Percentiles rank a stretch among this genome's conserved stretches.
These are phyloP conservation scores for Phialophora macrospora DNA, from an alignment of 2,329 filamentous ascomycete genomes.

Conservation along the genomic window DNA sequence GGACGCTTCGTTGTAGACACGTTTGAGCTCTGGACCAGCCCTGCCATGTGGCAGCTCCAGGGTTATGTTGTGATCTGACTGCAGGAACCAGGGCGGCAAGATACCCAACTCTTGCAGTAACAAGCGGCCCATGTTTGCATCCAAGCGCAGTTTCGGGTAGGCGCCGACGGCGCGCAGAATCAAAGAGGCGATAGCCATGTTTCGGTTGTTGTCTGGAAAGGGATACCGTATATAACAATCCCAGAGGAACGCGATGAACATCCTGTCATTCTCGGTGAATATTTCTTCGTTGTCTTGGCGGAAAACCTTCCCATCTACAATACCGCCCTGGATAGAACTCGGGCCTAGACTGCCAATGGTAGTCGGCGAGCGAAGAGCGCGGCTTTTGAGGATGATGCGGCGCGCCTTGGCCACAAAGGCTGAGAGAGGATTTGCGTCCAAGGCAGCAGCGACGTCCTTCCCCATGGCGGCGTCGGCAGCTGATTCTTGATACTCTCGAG, in stretches of 20 bases:
- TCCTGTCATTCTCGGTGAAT: constrained; percentile 57
- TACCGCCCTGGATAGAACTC: constrained; percentile 43
- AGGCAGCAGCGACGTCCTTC: constrained; percentile 36
- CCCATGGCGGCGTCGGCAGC: constrained; percentile 46
- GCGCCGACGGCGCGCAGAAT: constrained; percentile 62
- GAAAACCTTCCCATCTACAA: constrained; percentile 25
- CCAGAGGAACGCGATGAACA: constrained; percentile 54
- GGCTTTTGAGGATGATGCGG: constrained; percentile 49
- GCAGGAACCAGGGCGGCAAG: constrained; percentile 63
- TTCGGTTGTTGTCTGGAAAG: constrained; percentile 43
- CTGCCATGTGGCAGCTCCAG: constrained; percentile 25
- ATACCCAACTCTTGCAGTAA: constrained; percentile 68
- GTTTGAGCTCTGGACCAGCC: constrained; percentile 42
- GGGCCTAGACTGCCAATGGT: constrained; percentile 50
- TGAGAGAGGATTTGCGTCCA: constrained; percentile 48
- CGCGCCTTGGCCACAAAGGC: constrained; percentile 53
- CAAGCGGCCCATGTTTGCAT: constrained; percentile 49
- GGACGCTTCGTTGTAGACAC: constrained; percentile 43
- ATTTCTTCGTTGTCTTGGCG: constrained; percentile 44
- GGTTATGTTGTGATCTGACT: constrained; percentile 25
- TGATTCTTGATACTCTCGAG: constrained; percentile 61
- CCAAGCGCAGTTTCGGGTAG: constrained; percentile 54
- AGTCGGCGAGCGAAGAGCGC: constrained; percentile 50
- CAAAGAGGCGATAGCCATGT: constrained; percentile 53
- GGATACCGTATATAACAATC: constrained; percentile 54